Evolutionary conservation across 2,329 filamentous ascomycete genomes (phyloP), one percentile per base, ranked within the genome.

Genomic region (Xylariaceae sp.): DNA sequence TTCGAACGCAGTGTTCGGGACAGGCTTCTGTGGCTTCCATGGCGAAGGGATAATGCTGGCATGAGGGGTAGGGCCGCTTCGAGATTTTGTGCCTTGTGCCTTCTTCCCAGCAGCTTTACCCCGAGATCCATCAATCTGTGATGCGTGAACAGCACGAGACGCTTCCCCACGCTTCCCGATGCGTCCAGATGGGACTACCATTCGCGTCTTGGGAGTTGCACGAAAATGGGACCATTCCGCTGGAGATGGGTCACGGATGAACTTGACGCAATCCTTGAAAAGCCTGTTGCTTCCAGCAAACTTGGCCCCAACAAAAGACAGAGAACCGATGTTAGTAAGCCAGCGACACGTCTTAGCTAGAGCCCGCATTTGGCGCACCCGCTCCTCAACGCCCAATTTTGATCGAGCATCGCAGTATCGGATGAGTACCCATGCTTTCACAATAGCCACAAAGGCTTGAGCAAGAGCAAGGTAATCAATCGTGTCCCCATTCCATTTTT

Each of bases 191-290:
- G 69, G 69, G 28, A 68, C 61, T 24, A 61, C 71, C 51, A 70
- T 68, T 44, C 61, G 65, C 48, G 65, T 75, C 44, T 75, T 78
- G 2, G 78, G 83, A 0, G 81, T 83, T 2, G 80, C 77, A 19
- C 84, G 73, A 56, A 82, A 85, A 16, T 78, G 72, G 6, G 77
- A 74, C 84, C 84, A 87, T 61, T 87, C 84, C 19, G 81, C 79
- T 1, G 78, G 65, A 11, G 79, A 83, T 28, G 85, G 78, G 6
- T 86, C 82, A 40, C 84, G 76, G 43, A 81, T 72, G 54, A 81
- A 87, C 61, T 83, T 84, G 59, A 87, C 76, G 63, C 85, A 87
- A 63, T 87, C 84, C 62, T 85, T 86, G 73, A 82, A 86, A 5
- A 87, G 73, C 52, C 79, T 79, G 53, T 69, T 73, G 23, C 71